Percentiles rank a stretch among this genome's conserved stretches.
These are phyloP conservation scores for Houttuynia cordata DNA, from an alignment of 164 flowering plant species.

Conservation along the genomic window DNA sequence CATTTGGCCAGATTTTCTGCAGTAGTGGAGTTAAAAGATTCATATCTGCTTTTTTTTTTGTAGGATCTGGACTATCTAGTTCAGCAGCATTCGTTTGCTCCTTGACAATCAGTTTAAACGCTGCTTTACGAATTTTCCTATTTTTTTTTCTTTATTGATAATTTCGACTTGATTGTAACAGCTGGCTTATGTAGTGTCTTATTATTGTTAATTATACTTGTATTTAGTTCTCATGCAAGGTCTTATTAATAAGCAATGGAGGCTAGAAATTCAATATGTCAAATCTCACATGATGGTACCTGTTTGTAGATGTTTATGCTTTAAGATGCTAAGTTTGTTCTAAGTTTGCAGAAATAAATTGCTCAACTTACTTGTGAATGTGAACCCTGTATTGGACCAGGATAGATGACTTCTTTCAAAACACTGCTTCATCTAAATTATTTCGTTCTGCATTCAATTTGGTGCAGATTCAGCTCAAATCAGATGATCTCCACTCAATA, in stretches of 20 bases:
- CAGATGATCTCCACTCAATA: too few species aligned
- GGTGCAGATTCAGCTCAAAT: too few species aligned
- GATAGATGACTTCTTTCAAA: constrained; percentile 18
- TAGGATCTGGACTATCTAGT: constrained; percentile 95
- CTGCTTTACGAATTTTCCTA: constrained; percentile 19
- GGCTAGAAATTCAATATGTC: too few species aligned
- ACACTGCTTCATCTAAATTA: too few species aligned
- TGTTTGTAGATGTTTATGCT: background rate
- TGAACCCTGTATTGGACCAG: constrained; percentile 97
- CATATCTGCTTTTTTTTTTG: background rate
- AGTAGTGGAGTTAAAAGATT: background rate
- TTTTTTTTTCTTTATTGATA: too few species aligned
- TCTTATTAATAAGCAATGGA: too few species aligned
- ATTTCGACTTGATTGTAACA: background rate
- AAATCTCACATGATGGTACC: background rate
- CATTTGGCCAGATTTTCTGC: background rate
- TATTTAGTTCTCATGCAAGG: too few species aligned
- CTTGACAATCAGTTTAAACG: constrained; percentile 88
- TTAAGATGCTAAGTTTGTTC: background rate
- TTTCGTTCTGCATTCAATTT: too few species aligned
- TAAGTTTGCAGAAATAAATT: constrained; percentile 62
- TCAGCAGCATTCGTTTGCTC: constrained; percentile 99
- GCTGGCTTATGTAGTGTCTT: background rate
- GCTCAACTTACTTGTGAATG: constrained; percentile 97
- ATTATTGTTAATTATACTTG: too few species aligned